phyloP scores from a whole-genome alignment of 2,329 filamentous ascomycete species.

The Sclerotinia glacialis region DNA sequence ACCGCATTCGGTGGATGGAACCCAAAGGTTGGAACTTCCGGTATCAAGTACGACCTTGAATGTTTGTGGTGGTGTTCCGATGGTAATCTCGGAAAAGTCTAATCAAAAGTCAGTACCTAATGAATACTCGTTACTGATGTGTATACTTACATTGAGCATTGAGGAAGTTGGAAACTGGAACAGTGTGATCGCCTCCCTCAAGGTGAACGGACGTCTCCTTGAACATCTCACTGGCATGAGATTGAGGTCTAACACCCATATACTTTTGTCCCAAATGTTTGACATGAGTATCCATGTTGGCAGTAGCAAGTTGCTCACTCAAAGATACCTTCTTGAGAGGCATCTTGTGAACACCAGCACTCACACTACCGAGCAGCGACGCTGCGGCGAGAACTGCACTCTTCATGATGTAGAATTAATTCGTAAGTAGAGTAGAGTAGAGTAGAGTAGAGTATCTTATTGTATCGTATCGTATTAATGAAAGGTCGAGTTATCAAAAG shows the following conservation, averaged over 20 bases:
- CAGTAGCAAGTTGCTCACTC: constrained; percentile 82
- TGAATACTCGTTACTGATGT: background rate
- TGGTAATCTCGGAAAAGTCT: constrained; percentile 96
- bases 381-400: constrained; percentile 70
- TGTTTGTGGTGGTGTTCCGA: constrained; percentile 86
- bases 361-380: constrained; percentile 74
- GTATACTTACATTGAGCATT: constrained; percentile 86
- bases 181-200: constrained; percentile 65
- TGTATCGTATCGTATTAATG: background rate
- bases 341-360: constrained; percentile 89
- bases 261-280: constrained; percentile 92
- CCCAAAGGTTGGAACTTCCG: constrained; percentile 98
- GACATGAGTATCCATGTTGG: constrained; percentile 78
- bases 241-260: constrained; percentile 73
- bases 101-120: constrained; percentile 23
- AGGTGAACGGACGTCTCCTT: constrained; percentile 65
- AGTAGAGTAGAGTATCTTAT: too few species aligned
- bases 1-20: constrained; percentile 82
- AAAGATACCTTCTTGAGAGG: constrained; percentile 96
- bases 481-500: constrained; percentile 21
- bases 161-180: constrained; percentile 94
- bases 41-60: constrained; percentile 99
- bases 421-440: constrained; percentile 25
- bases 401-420: constrained; percentile 65
- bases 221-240: constrained; percentile 75